These are phyloP conservation scores for Citeromyces hawaiiensis DNA, from an alignment of 1,139 yeast genomes.

Conservation along the genomic window DNA sequence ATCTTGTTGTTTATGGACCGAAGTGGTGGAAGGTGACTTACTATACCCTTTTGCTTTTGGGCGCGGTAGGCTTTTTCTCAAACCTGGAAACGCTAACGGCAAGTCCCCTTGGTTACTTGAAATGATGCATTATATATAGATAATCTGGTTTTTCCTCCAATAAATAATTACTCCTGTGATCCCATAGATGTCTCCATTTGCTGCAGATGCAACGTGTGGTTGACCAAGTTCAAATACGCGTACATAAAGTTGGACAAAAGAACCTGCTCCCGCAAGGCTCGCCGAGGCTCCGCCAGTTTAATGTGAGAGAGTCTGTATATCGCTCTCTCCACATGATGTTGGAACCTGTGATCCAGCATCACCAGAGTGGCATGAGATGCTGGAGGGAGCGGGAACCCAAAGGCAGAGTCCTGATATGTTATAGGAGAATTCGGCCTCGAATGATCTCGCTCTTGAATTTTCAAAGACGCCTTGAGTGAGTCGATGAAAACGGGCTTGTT, in stretches of 20 bases:
- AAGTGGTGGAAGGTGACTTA: slow-evolving; percentile 18
- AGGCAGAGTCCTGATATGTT: slow-evolving; percentile 69
- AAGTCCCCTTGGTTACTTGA: not conserved
- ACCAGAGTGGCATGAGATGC: slow-evolving; percentile 61
- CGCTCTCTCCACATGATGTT: slow-evolving; percentile 92
- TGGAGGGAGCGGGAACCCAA: slow-evolving; percentile 78
- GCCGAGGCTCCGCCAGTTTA: slow-evolving; percentile 84
- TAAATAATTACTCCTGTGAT: too few relatives aligned
- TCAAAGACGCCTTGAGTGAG: slow-evolving; percentile 12
- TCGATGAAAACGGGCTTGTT: not conserved
- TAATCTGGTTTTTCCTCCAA: not conserved
- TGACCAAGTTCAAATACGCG: slow-evolving; percentile 86
- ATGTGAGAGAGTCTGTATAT: slow-evolving; percentile 84
- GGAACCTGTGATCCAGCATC: slow-evolving; percentile 77
- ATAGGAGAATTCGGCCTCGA: slow-evolving; percentile 51
- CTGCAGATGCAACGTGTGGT: slow-evolving; percentile 71
- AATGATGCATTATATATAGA: not conserved
- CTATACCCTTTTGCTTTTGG: slow-evolving; percentile 27
- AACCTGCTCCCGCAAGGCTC: slow-evolving; percentile 88
- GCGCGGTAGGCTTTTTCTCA: slow-evolving; percentile 25
- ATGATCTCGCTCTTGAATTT: slow-evolving; percentile 16
- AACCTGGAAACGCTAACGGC: slow-evolving; percentile 6
- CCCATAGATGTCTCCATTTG: slow-evolving; percentile 18
- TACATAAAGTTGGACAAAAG: slow-evolving; percentile 92
- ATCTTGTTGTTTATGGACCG: not conserved